Conservation (phyloP, 116 monocot species). For the Phalaenopsis hybrid region DNA sequence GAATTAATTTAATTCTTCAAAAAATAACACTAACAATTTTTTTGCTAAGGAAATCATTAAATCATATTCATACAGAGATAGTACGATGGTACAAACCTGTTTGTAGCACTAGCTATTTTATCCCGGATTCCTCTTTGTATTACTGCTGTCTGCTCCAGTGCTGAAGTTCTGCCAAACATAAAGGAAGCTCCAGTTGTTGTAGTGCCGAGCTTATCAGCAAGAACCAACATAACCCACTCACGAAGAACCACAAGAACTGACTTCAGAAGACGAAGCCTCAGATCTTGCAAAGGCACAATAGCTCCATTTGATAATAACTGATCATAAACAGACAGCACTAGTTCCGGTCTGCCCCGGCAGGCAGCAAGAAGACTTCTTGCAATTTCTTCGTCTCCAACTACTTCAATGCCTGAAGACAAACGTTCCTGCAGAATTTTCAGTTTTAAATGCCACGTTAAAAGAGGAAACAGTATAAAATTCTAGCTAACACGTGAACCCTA, state of each 20-base stretch:
- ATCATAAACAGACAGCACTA: conserved; percentile 70
- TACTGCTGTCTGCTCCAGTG: conserved; percentile 30
- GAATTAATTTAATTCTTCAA: not conserved
- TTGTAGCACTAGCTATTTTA: conserved; percentile 78
- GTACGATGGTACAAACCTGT: conserved; percentile 44
- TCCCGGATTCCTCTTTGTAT: conserved; percentile 67
- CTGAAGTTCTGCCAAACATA: conserved; percentile 35
- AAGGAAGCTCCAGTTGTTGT: conserved; percentile 43
- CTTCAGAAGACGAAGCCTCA: conserved; percentile 72
- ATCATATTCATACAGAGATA: not conserved
- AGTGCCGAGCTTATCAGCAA: conserved; percentile 39
- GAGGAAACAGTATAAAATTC: not conserved
- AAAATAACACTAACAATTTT: not conserved
- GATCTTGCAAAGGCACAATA: conserved; percentile 53
- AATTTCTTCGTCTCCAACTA: conserved; percentile 92
- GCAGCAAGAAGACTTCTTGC: conserved; percentile 87
- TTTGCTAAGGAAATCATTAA: not conserved
- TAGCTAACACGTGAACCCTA: no score
- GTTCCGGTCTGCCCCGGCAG: conserved; percentile 70
- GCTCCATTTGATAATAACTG: conserved; percentile 79
- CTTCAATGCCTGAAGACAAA: conserved; percentile 51
- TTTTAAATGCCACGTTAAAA: not conserved
- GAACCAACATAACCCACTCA: conserved; percentile 71
- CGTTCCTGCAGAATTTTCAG: conserved; percentile 45
- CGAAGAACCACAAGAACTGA: conserved; percentile 77